Base-by-base conservation (phyloP, 345 rosid genomes). In the Arabidopsis suecica region DNA sequence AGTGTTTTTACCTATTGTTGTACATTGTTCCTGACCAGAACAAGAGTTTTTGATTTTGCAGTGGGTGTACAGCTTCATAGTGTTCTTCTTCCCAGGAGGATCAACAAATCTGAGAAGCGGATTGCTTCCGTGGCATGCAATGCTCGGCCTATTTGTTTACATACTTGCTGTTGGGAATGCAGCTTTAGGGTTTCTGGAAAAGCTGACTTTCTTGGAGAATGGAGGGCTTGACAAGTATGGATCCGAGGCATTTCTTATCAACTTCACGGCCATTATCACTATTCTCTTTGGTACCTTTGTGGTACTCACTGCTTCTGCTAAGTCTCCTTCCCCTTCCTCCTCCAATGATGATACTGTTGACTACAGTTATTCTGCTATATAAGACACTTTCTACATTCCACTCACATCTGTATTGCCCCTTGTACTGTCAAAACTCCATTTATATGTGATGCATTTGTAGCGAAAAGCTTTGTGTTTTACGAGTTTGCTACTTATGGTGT, bases 61-160 rank as follows among this genome's bases (percentile, higher is more conserved):
- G 99, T 93, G 97, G 97, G 54, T 93, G 74, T 96, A 89, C 51
- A 96, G 99, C 20, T 91, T 96, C 49, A 20, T 82, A 14, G 48
- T 91, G 5, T 91, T 91, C 87, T 87, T 91, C 82, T 96, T 44
- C 79, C 99, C 98, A 1, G 94, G 91, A 77, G 98, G 89, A 20
- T 34, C 95, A 33, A 0, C 42, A 12, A 5, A 44, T 55, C 62
- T 88, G n/a, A 85, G 90, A 83, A 74, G 82, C 2, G 81, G 61
- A 6, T 73, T 90, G 10, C 84, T 87, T 42, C 99, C 96, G 0
- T 96, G 97, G 97, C 99, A 96, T 45, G 89, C 88, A 18, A 8
- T 88, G 5, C 74, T 88, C 14, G 98, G 99, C 48, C 54, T 89
- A n/a, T 82, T 89, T 25, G 86, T 74, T 10, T 96, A 84, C 34